These are phyloP conservation scores for Colletotrichum truncatum DNA, from an alignment of 2,329 filamentous ascomycete species.

Conservation along the genomic window DNA sequence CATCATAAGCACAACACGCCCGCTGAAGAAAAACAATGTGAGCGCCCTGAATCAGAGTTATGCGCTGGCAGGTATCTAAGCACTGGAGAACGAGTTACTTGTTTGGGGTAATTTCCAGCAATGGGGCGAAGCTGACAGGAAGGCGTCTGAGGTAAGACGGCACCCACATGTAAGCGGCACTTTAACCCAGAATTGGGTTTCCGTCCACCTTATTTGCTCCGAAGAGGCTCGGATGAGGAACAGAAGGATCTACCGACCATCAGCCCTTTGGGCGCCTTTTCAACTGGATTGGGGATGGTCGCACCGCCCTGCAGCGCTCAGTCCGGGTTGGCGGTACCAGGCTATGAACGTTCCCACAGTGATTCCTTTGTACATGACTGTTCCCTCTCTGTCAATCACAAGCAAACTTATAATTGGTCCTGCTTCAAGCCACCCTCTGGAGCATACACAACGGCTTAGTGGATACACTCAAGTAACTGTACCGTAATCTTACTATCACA, in stretches of 20 bases:
- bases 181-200: background rate
- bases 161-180: constrained; percentile 23
- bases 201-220: background rate
- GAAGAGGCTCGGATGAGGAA: background rate
- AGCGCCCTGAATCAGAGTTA: background rate
- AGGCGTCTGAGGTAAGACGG: constrained; percentile 26
- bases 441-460: no score
- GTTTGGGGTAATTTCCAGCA: background rate
- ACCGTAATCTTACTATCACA: no score
- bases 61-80: constrained; percentile 15
- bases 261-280: background rate
- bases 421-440: no score
- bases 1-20: background rate
- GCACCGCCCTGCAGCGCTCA: background rate
- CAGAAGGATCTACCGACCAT: background rate
- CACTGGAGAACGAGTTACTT: background rate
- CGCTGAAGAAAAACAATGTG: background rate
- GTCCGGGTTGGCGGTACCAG: background rate
- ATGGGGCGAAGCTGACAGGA: background rate
- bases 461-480: no score
- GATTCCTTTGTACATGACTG: background rate
- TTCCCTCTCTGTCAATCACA: background rate
- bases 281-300: background rate
- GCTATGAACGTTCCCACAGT: background rate
- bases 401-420: no score